A percentile compares a stretch with the other conserved stretches of the same genome.
Conservation (phyloP, 164 flowering plant genomes). For the Vitis labrusca region DNA sequence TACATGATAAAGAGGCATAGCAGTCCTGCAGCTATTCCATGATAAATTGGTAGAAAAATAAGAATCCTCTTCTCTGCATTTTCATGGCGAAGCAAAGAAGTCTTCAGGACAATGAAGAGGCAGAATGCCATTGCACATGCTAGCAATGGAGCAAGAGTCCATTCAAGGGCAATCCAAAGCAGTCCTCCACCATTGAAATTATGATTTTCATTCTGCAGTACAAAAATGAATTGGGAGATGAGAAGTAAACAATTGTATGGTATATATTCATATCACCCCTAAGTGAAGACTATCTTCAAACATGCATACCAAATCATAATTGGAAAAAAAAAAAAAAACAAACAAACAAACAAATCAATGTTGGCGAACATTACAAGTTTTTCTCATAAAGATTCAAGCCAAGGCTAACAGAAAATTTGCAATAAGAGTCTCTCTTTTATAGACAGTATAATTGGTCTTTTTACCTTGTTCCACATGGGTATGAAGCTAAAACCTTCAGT, state of each 20-base stretch:
- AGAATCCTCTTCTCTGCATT: conserved; percentile 25
- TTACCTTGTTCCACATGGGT: conserved; percentile 25
- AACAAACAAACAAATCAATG: too few species aligned
- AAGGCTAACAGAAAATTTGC: too few species aligned
- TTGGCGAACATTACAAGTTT: too few species aligned
- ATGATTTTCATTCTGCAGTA: conserved; percentile 19
- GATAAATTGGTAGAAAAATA: conserved; percentile 22
- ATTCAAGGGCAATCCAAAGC: conserved; percentile 26
- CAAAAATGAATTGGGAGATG: too few species aligned
- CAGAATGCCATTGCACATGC: conserved; percentile 18
- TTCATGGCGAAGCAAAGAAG: conserved; percentile 21
- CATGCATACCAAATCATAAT: too few species aligned
- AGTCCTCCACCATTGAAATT: conserved; percentile 20
- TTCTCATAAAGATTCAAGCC: too few species aligned
- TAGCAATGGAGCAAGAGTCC: conserved; percentile 24
- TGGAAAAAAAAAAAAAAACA: too few species aligned
- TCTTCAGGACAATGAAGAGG: conserved; percentile 21
- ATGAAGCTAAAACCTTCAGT: conserved; percentile 18
- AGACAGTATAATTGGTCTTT: not conserved
- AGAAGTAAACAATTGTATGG: too few species aligned
- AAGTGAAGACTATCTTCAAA: too few species aligned
- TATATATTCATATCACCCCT: too few species aligned
- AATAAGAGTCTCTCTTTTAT: too few species aligned
- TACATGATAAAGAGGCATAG: conserved; percentile 30
- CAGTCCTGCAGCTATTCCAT: conserved; percentile 28